A percentile compares a stretch with the other conserved stretches of the same genome.
Conservation (phyloP, 2,329 filamentous ascomycete genomes). For the Aspergillus versicolor region DNA sequence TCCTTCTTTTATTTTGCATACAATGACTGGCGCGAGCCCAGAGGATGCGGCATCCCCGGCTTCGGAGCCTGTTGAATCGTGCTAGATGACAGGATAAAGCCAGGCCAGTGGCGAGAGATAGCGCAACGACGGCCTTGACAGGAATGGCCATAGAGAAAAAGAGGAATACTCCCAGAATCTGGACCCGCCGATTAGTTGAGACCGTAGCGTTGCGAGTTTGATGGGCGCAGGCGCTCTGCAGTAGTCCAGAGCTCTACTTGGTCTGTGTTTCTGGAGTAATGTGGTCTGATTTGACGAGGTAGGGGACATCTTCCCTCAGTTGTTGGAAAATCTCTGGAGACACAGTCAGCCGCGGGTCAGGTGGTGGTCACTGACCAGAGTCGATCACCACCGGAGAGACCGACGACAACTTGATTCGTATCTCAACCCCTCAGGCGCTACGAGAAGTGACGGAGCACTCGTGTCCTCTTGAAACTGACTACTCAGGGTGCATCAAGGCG, state of each 20-base stretch:
- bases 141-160: slow-evolving; percentile 11
- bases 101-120: slow-evolving; percentile 23
- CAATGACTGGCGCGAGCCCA: slow-evolving; percentile 8
- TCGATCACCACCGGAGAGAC: slow-evolving; percentile 20
- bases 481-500: not conserved
- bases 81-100: slow-evolving; percentile 23
- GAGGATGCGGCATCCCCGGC: slow-evolving; percentile 6
- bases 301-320: slow-evolving; percentile 17
- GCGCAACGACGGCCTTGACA: slow-evolving; percentile 16
- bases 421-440: not conserved
- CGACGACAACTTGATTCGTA: slow-evolving; percentile 12
- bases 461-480: not conserved
- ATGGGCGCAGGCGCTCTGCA: slow-evolving; percentile 4
- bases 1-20: slow-evolving; percentile 7
- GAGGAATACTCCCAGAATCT: slow-evolving; percentile 3
- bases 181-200: slow-evolving; percentile 9
- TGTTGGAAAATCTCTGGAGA: slow-evolving; percentile 4
- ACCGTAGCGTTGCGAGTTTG: slow-evolving; percentile 12
- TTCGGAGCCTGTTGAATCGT: slow-evolving; percentile 5
- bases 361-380: slow-evolving; percentile 21
- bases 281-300: slow-evolving; percentile 18
- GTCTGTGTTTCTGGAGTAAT: slow-evolving; percentile 14
- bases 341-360: slow-evolving; percentile 14
- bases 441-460: not conserved
- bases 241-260: slow-evolving; percentile 13